Base-by-base conservation (phyloP, 1,139 yeast species). In the Kluyveromyces sp. region DNA sequence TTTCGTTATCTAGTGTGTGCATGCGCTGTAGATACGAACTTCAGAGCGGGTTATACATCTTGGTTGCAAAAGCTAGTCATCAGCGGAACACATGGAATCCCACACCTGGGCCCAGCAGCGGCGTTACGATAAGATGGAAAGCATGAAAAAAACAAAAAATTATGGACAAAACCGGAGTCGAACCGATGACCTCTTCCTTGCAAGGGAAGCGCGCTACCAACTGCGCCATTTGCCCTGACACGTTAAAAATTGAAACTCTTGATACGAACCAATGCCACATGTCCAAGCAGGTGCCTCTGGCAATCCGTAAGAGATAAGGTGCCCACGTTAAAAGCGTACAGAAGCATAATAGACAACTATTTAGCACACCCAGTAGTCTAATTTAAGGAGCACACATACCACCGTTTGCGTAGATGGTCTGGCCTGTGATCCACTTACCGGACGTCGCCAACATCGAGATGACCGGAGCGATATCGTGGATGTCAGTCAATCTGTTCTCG, bases 381-480 rank as follows among this genome's bases (percentile, higher is more conserved):
- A n/a, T 15, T 53, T 40, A 58, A 46, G 55, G 62, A 20, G 84
- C 82, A 49, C 83, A 77, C 60, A 78, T 78, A 2, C 84, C 84
- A 53, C 84, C 84, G 45, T 73, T 70, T 46, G 81, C 79, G 54
- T 69, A 80, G 48, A 80, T 67, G 53, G 83, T 79, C 64, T 80
- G 86, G 43, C 86, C 86, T 39, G 79, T 78, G 59, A 79, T 74
- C 84, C 85, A 80, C 55, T 69, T 70, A 48, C 85, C 85, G 52
- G 78, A 83, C 44, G 80, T 74, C 22, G 70, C 82, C 60, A 80
- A 68, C 59, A 79, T 78, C 52, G 74, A 65, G 48, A 80, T 60
- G 45, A 78, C 75, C 48, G 86, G 86, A 41, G 77, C 83, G 59
- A 80, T 78, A 54, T 80, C 86, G 44, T 67, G 65, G 46, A 74